Percentiles rank a stretch among this genome's conserved stretches.
phyloP scores from a whole-genome alignment of 192 early-diverging fungal species.

The Backusella australiensis region DNA sequence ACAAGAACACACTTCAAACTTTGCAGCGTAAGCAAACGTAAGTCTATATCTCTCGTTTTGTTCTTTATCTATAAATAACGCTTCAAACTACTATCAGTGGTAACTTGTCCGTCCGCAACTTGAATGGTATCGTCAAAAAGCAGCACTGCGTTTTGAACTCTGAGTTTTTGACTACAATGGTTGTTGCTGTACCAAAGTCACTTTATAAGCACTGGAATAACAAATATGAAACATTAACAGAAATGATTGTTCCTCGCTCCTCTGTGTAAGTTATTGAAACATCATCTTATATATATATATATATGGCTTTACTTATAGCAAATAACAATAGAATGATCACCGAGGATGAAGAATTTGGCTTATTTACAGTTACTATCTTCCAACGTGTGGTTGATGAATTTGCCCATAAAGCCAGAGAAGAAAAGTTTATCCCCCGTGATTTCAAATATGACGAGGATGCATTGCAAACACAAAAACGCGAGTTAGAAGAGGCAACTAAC shows the following conservation, averaged over 20 bases:
- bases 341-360: conserved; percentile 92
- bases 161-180: conserved; percentile 87
- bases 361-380: conserved; percentile 93
- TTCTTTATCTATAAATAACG: not conserved
- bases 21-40: conserved; percentile 85
- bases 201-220: conserved; percentile 81
- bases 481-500: conserved; percentile 54
- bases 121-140: conserved; percentile 89
- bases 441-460: conserved; percentile 90
- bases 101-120: conserved; percentile 85
- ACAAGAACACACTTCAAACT: conserved; percentile 78
- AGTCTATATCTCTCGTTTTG: not conserved
- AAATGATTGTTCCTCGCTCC: conserved; percentile 97
- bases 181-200: conserved; percentile 88
- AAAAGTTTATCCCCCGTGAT: conserved; percentile 92
- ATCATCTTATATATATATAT: not conserved
- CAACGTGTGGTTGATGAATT: conserved; percentile 90
- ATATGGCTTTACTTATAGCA: not conserved
- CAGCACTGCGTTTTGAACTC: conserved; percentile 91
- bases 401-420: conserved; percentile 82
- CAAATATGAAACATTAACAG: conserved; percentile 87
- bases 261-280: conserved; percentile 55
- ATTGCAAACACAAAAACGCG: conserved; percentile 76
- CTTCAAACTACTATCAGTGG: conserved; percentile 45
- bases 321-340: conserved; percentile 52